Conservation (phyloP, 495 filamentous ascomycete genomes). For the Penicillium roqueforti region DNA sequence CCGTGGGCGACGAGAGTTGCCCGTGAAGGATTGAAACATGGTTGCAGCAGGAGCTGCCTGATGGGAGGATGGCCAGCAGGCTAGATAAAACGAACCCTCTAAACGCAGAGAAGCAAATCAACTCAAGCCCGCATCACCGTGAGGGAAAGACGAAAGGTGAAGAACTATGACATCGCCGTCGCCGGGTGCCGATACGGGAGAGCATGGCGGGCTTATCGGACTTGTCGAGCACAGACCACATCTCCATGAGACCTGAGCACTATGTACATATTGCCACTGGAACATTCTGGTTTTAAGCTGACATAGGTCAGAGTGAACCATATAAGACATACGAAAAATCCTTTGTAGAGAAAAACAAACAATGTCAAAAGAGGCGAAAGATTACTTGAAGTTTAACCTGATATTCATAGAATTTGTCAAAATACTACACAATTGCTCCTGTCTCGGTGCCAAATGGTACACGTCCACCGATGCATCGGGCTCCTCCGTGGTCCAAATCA, state of each 20-base stretch:
- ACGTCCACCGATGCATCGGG: background rate
- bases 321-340: no score
- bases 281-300: constrained; percentile 4
- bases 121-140: constrained; percentile 14
- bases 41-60: constrained; percentile 14
- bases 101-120: constrained; percentile 16
- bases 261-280: constrained; percentile 6
- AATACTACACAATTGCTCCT: background rate
- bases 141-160: constrained; percentile 11
- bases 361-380: background rate
- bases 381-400: background rate
- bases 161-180: constrained; percentile 31
- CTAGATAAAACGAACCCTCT: constrained; percentile 9
- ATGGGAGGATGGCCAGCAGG: background rate
- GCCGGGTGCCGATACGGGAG: constrained; percentile 18
- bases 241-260: background rate
- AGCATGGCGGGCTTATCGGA: constrained; percentile 24
- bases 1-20: constrained; percentile 75
- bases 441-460: background rate
- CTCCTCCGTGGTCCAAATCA: background rate
- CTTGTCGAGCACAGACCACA: constrained; percentile 16
- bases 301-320: no score
- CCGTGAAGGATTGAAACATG: constrained; percentile 92
- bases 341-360: no score
- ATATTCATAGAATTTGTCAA: background rate